A percentile compares a stretch with the other conserved stretches of the same genome.
Evolutionary conservation across 345 rosid genomes (phyloP).

Genomic region (Bruguiera parviflora): DNA sequence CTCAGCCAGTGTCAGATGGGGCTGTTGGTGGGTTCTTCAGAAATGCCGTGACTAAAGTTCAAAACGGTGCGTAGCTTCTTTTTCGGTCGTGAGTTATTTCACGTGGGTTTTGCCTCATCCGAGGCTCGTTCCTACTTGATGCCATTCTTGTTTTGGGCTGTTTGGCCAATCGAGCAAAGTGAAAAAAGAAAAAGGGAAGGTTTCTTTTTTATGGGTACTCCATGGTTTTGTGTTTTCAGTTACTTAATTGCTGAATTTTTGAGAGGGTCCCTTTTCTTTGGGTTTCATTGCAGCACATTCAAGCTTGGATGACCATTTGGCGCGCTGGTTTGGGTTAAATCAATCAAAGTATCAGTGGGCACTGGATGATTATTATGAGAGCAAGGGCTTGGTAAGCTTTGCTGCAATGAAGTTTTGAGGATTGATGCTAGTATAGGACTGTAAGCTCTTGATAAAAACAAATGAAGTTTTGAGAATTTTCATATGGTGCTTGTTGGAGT

Average conservation of each 20-base stretch:
- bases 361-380: constrained; percentile 81
- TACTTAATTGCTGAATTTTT: too few species aligned
- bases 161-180: too few species aligned
- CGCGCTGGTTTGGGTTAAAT: constrained; percentile 97
- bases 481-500: neutral
- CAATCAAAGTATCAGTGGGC: constrained; percentile 99
- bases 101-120: neutral
- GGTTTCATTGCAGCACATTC: constrained; percentile 68
- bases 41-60: constrained; percentile 70
- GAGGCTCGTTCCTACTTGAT: too few species aligned
- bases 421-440: too few species aligned
- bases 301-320: constrained; percentile 91
- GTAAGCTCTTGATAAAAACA: too few species aligned
- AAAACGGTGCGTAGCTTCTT: constrained; percentile 48
- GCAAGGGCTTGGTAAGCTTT: constrained; percentile 69
- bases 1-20: constrained; percentile 28
- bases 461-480: neutral
- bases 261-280: neutral
- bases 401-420: too few species aligned
- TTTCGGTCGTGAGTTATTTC: neutral
- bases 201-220: too few species aligned
- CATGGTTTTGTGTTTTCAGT: too few species aligned
- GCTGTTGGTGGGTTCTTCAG: constrained; percentile 67
- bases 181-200: too few species aligned
- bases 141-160: neutral